phyloP scores from a whole-genome alignment of 495 filamentous ascomycete species.

The Cenococcum geophilum region DNA sequence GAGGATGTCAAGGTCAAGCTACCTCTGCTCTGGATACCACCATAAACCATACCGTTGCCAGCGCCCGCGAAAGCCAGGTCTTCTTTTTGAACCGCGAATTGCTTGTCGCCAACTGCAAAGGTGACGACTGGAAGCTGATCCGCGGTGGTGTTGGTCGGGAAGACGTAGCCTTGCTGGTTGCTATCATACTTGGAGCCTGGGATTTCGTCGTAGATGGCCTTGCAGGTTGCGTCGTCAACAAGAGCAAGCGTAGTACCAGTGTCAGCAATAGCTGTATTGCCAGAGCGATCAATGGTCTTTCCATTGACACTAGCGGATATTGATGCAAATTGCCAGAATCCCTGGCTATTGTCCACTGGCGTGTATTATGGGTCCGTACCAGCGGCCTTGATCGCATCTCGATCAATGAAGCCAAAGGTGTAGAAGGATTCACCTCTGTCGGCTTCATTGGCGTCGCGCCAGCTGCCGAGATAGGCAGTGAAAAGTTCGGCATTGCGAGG shows the following conservation, averaged over 20 bases:
- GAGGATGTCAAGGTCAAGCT: conserved; percentile 60
- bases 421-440: conserved; percentile 62
- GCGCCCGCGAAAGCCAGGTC: conserved; percentile 61
- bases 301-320: conserved; percentile 56
- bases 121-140: conserved; percentile 60
- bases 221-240: conserved; percentile 57
- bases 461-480: conserved; percentile 64
- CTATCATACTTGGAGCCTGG: conserved; percentile 60
- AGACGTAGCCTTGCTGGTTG: conserved; percentile 61
- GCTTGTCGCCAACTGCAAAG: conserved; percentile 60
- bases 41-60: conserved; percentile 57
- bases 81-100: conserved; percentile 66
- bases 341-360: conserved; percentile 59
- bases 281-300: conserved; percentile 48
- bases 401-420: conserved; percentile 73
- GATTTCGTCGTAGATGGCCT: conserved; percentile 65
- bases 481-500: conserved; percentile 60
- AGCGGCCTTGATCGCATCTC: conserved; percentile 51
- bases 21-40: conserved; percentile 69
- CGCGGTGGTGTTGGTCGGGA: conserved; percentile 51
- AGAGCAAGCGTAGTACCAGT: conserved; percentile 72
- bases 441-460: conserved; percentile 50
- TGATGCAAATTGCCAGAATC: conserved; percentile 68
- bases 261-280: conserved; percentile 74
- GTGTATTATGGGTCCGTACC: conserved; percentile 57